Base-by-base conservation (phyloP, 2,329 filamentous ascomycete species). In the Penicillium rolfsii region DNA sequence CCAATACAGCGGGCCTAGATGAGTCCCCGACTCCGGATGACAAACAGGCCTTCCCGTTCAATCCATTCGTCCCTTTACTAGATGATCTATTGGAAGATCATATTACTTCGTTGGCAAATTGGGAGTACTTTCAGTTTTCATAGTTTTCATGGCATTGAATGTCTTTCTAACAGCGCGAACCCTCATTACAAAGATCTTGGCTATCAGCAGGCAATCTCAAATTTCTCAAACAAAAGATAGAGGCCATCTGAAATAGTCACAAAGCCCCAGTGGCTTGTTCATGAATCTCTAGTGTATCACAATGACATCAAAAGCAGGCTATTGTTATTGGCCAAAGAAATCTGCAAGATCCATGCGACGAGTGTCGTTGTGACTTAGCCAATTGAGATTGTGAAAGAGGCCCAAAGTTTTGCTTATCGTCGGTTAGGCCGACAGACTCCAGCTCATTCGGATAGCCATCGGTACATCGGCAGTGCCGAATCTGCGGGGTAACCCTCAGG, bases 41-140 rank as follows among this genome's bases (percentile, higher is more conserved):
- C 11, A 9, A 9, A n/a, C 38, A 55, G 14, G 26, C 28, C 1
- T 19, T 43, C 7, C 52, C 33, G 14, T 43, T 55, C 26, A 35
- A 43, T 45, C 38, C 28, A 2, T 49, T 19, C 16, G 24, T 14
- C 16, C 45, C 43, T 1, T 16, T 48, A 3, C 6, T 40, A n/a
- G 54, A 56, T 2, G 45, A 56, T 56, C 41, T 16, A 5, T 14
- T 56, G 22, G 54, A 40, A 22, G 43, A 56, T 30, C 54, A 56
- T 7, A 56, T 56, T 3, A 19, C 28, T 4, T 48, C 54, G 7
- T 30, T 56, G 41, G 54, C 43, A 4, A 56, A 56, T 28, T 56
- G 54, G 54, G 41, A 56, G 28, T 56, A 56, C 12, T 48, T 56
- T 22, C 43, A 56, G 9, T 48, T 56, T 28, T 26, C 54, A 24